Percentiles rank a stretch among this genome's conserved stretches.
phyloP scores from a whole-genome alignment of 306 rosid species.

The Vigna hirtella region DNA sequence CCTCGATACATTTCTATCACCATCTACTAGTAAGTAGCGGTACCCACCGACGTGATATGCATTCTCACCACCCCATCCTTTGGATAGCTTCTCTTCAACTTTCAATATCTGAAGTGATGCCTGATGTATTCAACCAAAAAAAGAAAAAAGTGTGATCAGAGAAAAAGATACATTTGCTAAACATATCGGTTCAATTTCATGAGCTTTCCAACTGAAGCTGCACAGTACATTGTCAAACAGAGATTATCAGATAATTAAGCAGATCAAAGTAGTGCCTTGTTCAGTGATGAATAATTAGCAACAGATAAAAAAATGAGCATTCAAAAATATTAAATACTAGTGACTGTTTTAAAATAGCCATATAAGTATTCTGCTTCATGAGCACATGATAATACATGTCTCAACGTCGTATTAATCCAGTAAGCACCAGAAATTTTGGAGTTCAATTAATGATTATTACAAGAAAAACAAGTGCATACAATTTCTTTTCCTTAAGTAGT shows the following conservation, averaged over 20 bases:
- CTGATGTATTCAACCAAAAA: slow-evolving; percentile 55
- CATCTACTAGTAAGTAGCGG: slow-evolving; percentile 90
- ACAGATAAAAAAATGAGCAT: background rate
- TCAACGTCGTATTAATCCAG: no score
- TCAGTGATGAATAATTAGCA: slow-evolving; percentile 35
- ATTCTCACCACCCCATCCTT: slow-evolving; percentile 99
- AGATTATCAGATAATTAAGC: slow-evolving; percentile 33
- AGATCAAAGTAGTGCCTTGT: background rate
- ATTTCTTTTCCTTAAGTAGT: no score
- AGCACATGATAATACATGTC: no score
- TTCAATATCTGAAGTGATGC: slow-evolving; percentile 77
- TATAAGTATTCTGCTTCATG: background rate
- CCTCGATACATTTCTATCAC: slow-evolving; percentile 87
- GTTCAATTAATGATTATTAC: no score
- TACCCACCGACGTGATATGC: slow-evolving; percentile 94
- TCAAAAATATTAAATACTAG: background rate
- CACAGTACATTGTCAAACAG: slow-evolving; percentile 14
- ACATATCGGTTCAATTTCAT: background rate
- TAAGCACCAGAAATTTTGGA: no score
- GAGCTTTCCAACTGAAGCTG: slow-evolving; percentile 26
- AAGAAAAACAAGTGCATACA: no score
- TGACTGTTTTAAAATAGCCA: background rate
- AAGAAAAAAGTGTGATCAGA: slow-evolving; percentile 33
- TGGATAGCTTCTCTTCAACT: slow-evolving; percentile 95
- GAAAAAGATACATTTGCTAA: slow-evolving; percentile 22